Percentiles rank a stretch among this genome's conserved stretches.
phyloP scores from a whole-genome alignment of 2,329 filamentous ascomycete species.

The Alternaria metachromatica region DNA sequence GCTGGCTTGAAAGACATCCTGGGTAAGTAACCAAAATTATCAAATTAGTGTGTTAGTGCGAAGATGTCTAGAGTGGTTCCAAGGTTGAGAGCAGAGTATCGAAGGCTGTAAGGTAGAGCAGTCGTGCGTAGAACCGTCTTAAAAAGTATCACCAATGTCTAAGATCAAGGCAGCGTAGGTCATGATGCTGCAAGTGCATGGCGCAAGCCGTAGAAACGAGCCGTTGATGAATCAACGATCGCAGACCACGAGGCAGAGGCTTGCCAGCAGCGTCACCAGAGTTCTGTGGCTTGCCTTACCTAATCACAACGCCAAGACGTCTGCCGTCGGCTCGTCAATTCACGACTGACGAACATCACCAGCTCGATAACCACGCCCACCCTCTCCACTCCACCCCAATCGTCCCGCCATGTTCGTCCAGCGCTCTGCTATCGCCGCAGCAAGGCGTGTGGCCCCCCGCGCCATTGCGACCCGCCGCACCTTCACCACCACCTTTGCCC shows the following conservation, averaged over 20 bases:
- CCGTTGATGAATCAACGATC: constrained; percentile 10
- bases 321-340: constrained; percentile 34
- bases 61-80: background rate
- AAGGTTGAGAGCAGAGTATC: background rate
- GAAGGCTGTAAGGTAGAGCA: background rate
- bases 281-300: constrained; percentile 15
- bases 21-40: background rate
- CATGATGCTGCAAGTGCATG: constrained; percentile 8
- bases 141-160: background rate
- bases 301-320: constrained; percentile 30
- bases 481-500: constrained; percentile 56
- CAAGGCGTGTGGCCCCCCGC: constrained; percentile 53
- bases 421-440: constrained; percentile 57
- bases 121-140: background rate
- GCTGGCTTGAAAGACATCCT: constrained; percentile 55
- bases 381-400: constrained; percentile 49
- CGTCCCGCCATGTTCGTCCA: constrained; percentile 56
- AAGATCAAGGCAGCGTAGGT: constrained; percentile 5
- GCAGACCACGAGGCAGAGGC: constrained; percentile 2
- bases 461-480: constrained; percentile 51
- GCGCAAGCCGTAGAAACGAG: constrained; percentile 1
- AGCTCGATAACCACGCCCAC: constrained; percentile 36
- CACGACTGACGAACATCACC: constrained; percentile 26
- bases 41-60: background rate
- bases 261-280: background rate